Percentiles rank a stretch among this genome's conserved stretches.
These are phyloP conservation scores for Hibiscus tridactylites DNA, from an alignment of 345 rosid genomes.

Conservation along the genomic window DNA sequence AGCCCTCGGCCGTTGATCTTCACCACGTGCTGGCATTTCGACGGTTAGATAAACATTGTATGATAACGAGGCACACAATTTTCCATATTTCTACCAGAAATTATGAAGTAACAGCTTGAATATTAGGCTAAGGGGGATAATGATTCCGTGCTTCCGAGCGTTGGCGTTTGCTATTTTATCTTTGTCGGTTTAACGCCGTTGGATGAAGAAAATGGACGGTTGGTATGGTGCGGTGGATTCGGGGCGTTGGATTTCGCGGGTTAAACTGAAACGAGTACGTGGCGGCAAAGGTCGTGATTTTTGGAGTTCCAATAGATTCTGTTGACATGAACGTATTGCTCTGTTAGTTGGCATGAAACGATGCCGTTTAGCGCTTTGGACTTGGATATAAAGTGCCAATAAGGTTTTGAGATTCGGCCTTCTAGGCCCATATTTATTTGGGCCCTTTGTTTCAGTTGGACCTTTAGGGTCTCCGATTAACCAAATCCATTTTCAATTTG, in stretches of 20 bases:
- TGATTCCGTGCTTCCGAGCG: background rate
- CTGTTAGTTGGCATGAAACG: no score
- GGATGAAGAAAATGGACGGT: background rate
- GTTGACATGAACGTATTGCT: background rate
- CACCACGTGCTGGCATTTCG: background rate
- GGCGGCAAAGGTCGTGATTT: background rate
- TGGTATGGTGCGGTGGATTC: background rate
- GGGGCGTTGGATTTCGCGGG: background rate
- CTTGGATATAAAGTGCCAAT: background rate
- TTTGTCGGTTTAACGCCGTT: background rate
- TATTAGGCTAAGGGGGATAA: background rate
- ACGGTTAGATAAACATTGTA: conserved; percentile 2
- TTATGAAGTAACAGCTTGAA: background rate
- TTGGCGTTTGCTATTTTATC: background rate
- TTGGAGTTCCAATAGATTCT: background rate
- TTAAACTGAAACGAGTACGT: background rate
- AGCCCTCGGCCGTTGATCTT: conserved; percentile 8
- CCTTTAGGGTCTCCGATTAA: background rate
- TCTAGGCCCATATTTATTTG: background rate
- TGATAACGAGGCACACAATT: background rate
- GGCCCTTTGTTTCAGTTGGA: background rate
- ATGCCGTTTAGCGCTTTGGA: background rate
- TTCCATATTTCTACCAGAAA: background rate
- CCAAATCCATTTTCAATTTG: no score
- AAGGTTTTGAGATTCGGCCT: background rate